Evolutionary conservation across 2,329 filamentous ascomycete species (phyloP).

Genomic region (Neofusicoccum parvum): DNA sequence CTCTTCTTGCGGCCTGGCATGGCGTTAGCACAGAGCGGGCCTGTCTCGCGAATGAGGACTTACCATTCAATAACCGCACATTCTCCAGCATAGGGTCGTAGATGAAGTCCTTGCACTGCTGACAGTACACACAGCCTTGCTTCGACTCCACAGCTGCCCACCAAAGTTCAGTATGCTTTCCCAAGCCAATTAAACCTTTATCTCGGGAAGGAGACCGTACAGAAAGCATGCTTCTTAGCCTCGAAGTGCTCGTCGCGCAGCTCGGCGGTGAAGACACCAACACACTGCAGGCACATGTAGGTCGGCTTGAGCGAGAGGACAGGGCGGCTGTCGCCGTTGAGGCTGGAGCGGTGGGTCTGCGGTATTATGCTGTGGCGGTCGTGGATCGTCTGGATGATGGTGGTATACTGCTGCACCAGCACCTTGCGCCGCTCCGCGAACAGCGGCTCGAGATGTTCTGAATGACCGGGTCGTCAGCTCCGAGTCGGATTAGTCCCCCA

Average conservation of each 20-base stretch:
- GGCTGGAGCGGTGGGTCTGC: slow-evolving; percentile 59
- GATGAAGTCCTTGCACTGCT: slow-evolving; percentile 79
- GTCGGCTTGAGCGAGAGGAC: slow-evolving; percentile 56
- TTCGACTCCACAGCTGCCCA: slow-evolving; percentile 73
- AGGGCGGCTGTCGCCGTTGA: slow-evolving; percentile 57
- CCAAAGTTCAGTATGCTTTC: slow-evolving; percentile 25
- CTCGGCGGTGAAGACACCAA: slow-evolving; percentile 66
- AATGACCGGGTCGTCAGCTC: background rate
- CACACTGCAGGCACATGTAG: slow-evolving; percentile 74
- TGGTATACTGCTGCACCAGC: slow-evolving; percentile 71
- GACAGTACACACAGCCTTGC: slow-evolving; percentile 74
- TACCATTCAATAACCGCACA: slow-evolving; percentile 70
- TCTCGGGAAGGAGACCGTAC: slow-evolving; percentile 48
- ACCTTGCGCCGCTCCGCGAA: slow-evolving; percentile 68
- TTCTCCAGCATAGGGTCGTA: slow-evolving; percentile 82
- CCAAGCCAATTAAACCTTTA: slow-evolving; percentile 2
- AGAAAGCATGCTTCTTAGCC: slow-evolving; percentile 72
- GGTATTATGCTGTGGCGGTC: slow-evolving; percentile 66
- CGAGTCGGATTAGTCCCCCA: background rate
- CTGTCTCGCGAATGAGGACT: slow-evolving; percentile 27
- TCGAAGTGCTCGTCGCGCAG: slow-evolving; percentile 68
- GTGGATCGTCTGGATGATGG: slow-evolving; percentile 70
- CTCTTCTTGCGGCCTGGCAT: slow-evolving; percentile 61
- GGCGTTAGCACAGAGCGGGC: background rate
- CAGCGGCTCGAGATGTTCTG: slow-evolving; percentile 73